Evolutionary conservation across 2,329 filamentous ascomycete genomes (phyloP), one percentile per base, ranked within the genome.

Genomic region (Cercospora sesami): DNA sequence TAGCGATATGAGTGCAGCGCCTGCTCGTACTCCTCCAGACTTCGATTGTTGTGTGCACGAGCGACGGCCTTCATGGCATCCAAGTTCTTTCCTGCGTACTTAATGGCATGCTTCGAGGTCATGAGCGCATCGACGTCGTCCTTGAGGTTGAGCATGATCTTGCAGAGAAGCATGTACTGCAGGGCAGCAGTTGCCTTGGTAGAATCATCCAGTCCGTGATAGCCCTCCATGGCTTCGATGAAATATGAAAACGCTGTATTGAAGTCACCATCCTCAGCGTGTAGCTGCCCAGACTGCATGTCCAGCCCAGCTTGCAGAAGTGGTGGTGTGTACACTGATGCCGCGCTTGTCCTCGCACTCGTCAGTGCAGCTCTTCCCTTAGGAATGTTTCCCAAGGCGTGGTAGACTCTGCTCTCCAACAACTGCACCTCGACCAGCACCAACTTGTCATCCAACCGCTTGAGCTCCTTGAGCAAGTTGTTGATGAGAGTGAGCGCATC

Each of bases 21-120:
- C 73, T 90, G 90, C 83, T 99, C 96, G 81, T 99, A 99, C 82
- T 99, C 94, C 80, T 98, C 95, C 70, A 99, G 86, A 62, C 93
- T 97, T 64, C 95, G 91, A 83, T 98, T 96, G 68, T 92, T 90
- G 84, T 99, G 96, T 60, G 95, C 95, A 73, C 93, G 91, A 53
- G 94, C 95, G 71, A 99, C 94, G 31, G 96, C 94, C 85, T 99
- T 99, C 95, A 99, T 99, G 68, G 95, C 95, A 81, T 99, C 95
- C 71, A 99, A 89, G 78, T 93, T 95, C 82, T 94, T 93, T 75
- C 94, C 93, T 33, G 94, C 94, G 79, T 99, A 98, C 82, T 96
- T 95, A 78, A 96, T 89, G 45, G 96, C 95, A 81, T 97, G 94
- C 86, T 99, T 99, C 64, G 93, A 96, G 31, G 91, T 89, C 89